These are phyloP conservation scores for Capsicum rhomboideum DNA, from an alignment of 257 asterid species.

Conservation along the genomic window DNA sequence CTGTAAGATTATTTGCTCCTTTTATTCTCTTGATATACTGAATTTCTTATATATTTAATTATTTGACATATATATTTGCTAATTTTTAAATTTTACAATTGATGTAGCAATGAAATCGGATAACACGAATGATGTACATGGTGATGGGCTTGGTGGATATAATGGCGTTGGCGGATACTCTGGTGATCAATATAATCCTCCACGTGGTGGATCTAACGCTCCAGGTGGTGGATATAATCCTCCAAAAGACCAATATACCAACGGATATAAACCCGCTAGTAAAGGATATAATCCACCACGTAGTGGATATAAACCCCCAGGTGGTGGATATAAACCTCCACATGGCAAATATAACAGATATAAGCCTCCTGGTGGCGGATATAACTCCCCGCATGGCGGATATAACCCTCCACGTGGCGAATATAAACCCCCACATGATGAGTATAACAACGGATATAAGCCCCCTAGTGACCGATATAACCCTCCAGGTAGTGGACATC, in stretches of 20 bases:
- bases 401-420: too few relatives aligned
- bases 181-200: too few relatives aligned
- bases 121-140: neutral
- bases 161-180: neutral
- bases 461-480: too few relatives aligned
- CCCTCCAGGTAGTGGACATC: too few relatives aligned
- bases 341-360: neutral
- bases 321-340: neutral
- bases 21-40: neutral
- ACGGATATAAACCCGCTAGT: too few relatives aligned
- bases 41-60: neutral
- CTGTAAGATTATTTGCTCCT: neutral
- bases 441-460: too few relatives aligned
- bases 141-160: neutral
- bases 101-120: neutral
- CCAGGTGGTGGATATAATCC: too few relatives aligned
- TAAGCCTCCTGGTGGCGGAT: too few relatives aligned
- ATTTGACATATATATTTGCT: too few relatives aligned
- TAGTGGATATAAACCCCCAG: neutral
- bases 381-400: too few relatives aligned
- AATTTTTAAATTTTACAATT: neutral
- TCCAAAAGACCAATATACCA: too few relatives aligned
- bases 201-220: neutral
- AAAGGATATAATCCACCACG: neutral
- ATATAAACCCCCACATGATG: too few relatives aligned